Evolutionary conservation across 176 grass and related monocot species (phyloP), one percentile per base, ranked within the genome.

Genomic region (Aegilops speltoides): DNA sequence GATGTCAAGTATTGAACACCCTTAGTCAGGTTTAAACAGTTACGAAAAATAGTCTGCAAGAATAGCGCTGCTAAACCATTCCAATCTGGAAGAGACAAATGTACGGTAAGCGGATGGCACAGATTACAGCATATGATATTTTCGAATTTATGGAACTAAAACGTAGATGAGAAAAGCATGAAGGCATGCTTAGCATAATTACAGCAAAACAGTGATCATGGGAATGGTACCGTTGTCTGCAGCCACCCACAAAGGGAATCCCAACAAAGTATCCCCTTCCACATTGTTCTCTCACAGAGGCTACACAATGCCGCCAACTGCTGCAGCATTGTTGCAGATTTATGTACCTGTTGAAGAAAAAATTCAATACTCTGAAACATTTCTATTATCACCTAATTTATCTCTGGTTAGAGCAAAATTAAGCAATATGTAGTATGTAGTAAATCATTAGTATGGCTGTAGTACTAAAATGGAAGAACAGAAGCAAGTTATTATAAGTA

Each of bases 241-340:
- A 99, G 83, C 94, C 97, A 99, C 40, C 85, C 37, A 85, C 82
- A 91, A 38, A 99, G 85, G 23, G 87, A 94, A 83, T 84, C 83
- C 93, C 94, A 94, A 89, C 71, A 90, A 88, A 99, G 90, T 84
- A 91, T 62, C 79, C 61, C 34, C 71, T 91, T 94, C 91, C 92
- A 99, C 14, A 74, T 59, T 32, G 91, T 99, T 86, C 85, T 90
- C 48, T 96, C 97, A 50, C 94, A 96, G 40, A 99, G 67, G 79
- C 84, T 93, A 85, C 97, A 99, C 17, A 99, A 46, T 78, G 97
- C 88, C 6, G 97, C 94, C 71, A 99, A 64, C 76, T 99, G 94
- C 86, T 99, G 97, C 72, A 99, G 91, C 74, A 99, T 85, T 76
- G 90, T 99, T 56, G 97, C 97, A 79, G 90, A 94, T 86, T 99